phyloP scores from a whole-genome alignment of 768 basidiomycete species.

The Rhizopogon vinicolor region DNA sequence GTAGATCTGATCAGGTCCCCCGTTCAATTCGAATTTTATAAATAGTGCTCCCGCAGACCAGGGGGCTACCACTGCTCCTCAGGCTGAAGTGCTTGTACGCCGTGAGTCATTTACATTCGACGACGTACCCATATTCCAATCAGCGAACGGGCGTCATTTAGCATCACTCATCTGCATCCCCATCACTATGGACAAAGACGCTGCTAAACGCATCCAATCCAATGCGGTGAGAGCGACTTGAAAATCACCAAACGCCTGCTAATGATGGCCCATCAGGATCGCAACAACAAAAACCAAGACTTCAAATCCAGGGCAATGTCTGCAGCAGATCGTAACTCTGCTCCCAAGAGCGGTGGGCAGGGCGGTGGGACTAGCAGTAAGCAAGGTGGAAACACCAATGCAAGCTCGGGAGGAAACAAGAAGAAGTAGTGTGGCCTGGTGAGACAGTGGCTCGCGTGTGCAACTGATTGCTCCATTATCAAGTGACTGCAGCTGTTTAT shows the following conservation, averaged over 20 bases:
- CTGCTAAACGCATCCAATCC: not conserved
- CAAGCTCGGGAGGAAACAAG: not conserved
- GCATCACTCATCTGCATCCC: not conserved
- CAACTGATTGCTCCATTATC: not conserved
- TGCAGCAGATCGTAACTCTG: not conserved
- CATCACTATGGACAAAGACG: not conserved
- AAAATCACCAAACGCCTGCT: too few relatives aligned
- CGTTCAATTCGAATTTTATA: not conserved
- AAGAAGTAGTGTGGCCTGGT: not conserved
- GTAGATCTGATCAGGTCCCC: not conserved
- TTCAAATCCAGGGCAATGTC: not conserved
- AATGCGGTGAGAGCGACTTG: not conserved
- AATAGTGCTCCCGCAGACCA: not conserved
- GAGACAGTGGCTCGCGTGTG: not conserved
- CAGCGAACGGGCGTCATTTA: not conserved
- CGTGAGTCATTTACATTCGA: not conserved
- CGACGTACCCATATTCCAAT: not conserved
- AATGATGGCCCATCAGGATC: not conserved
- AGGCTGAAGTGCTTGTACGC: not conserved
- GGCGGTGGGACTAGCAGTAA: not conserved
- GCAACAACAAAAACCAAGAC: not conserved
- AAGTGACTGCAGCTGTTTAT: not conserved
- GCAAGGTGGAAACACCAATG: not conserved
- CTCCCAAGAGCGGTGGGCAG: not conserved
- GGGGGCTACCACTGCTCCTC: not conserved